These are phyloP conservation scores for Dactylellina haptotyla DNA, from an alignment of 2,329 filamentous ascomycete species.

Conservation along the genomic window DNA sequence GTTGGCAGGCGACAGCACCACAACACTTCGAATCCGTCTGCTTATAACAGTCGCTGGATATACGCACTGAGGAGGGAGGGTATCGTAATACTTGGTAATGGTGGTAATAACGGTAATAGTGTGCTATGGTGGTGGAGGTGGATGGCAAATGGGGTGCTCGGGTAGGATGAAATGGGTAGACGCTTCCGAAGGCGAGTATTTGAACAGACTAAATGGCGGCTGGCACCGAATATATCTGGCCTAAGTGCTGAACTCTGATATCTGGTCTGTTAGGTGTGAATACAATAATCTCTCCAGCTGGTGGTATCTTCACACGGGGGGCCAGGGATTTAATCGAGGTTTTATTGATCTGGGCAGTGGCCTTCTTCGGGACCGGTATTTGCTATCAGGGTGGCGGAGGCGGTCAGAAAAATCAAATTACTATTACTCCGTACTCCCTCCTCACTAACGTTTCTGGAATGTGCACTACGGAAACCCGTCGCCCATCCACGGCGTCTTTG, in stretches of 20 bases:
- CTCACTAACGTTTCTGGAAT: constrained; percentile 40
- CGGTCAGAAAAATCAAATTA: constrained; percentile 36
- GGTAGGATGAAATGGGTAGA: constrained; percentile 44
- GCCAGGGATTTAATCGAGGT: constrained; percentile 1
- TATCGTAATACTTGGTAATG: too few species aligned
- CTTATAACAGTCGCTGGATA: too few species aligned
- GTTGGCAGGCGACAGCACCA: constrained; percentile 48
- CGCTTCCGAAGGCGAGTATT: constrained; percentile 39
- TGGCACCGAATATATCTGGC: neutral
- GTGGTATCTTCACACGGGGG: too few species aligned
- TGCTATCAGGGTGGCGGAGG: constrained; percentile 46
- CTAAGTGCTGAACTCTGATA: too few species aligned
- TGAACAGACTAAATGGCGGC: neutral
- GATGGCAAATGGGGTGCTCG: too few species aligned
- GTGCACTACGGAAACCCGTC: constrained; percentile 12
- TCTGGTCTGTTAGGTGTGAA: too few species aligned
- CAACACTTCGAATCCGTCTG: constrained; percentile 1
- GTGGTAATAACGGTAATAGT: too few species aligned
- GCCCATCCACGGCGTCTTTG: constrained; percentile 24
- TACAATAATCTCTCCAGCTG: constrained; percentile 29
- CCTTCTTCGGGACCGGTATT: constrained; percentile 18
- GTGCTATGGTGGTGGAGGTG: too few species aligned
- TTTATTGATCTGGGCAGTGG: too few species aligned
- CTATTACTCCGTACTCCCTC: constrained; percentile 13
- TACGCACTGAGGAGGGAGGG: too few species aligned